Conservation (phyloP, 306 rosid species). For the Prunus padus region DNA sequence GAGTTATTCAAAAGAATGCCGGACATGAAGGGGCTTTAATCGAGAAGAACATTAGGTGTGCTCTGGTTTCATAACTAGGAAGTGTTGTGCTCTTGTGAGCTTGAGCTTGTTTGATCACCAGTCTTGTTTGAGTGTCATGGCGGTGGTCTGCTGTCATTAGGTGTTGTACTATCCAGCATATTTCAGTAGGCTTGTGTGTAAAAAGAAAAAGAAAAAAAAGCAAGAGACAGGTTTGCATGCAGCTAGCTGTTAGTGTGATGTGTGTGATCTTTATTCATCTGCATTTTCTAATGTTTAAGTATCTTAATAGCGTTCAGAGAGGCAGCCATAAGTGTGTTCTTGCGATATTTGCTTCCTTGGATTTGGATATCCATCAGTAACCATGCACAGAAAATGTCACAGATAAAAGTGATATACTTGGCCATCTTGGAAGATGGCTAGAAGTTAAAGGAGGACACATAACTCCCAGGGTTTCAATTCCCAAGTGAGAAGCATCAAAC, state of each 20-base stretch:
- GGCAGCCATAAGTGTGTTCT: neutral
- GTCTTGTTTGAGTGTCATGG: slow-evolving; percentile 10
- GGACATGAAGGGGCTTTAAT: neutral
- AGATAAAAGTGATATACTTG: no score
- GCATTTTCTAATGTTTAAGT: neutral
- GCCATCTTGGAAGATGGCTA: no score
- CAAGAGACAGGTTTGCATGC: slow-evolving; percentile 5
- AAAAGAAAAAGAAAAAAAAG: neutral
- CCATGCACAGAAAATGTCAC: no score
- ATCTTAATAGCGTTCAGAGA: neutral
- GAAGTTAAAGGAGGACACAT: no score
- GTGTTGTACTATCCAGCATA: slow-evolving; percentile 1
- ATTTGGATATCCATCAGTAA: no score
- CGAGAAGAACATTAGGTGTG: neutral
- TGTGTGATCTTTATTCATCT: neutral
- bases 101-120: slow-evolving; percentile 37
- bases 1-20: neutral
- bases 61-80: neutral
- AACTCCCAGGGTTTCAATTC: no score
- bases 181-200: slow-evolving; percentile 1
- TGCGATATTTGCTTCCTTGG: no score
- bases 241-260: slow-evolving; percentile 12
- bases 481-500: no score
- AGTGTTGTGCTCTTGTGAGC: slow-evolving; percentile 4
- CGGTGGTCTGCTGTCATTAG: slow-evolving; percentile 33